Base-by-base conservation (phyloP, 106 monocot species). In the Xerophyta viscosa region DNA sequence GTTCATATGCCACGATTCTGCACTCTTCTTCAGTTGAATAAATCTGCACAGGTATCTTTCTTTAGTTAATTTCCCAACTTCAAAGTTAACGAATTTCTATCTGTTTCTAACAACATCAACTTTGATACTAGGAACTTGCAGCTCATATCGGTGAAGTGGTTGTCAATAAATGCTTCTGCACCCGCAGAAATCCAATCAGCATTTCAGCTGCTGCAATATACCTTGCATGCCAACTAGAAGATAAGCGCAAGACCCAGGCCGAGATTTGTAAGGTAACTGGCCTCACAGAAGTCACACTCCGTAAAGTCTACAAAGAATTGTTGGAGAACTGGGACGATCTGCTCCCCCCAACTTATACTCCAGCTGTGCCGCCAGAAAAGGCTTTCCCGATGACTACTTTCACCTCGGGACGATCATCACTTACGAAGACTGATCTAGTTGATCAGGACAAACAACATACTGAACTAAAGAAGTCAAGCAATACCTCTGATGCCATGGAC, bases 1-100 rank as follows among this genome's bases (percentile, higher is more conserved):
- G 96, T 98, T 61, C 96, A 98, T 64, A 98, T 89, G 96, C 89
- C 96, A 30, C 74, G 89, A 46, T 98, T 98, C 56, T 89, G 96
- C 73, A 98, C 67, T 23, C 86, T 98, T 4, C 96, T 98, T 49
- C 96, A 98, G 52, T 82, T 98, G 24, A 98, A 98, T 58, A 89
- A 98, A 74, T 98, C 96, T 56, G 96, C 89, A 37, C 88, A 93
- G 84, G 93, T 93, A 71, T 31, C 42, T 31, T 3, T 41, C 27
- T 41, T 31, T 17, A 9, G 14, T 8, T 24, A 20, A n/a, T n/a
- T n/a, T n/a, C 12, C 41, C 12, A 15, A 24, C 10, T 6, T 30
- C 17, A 26, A 17, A 55, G 3, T 62, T 20, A 31, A 19, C 7
- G 3, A 42, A n/a, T 20, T 4, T 11, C 21, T 62, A 19, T 50